These are phyloP conservation scores for Pseudocercospora fijiensis DNA, from an alignment of 2,329 filamentous ascomycete species.

Conservation along the genomic window DNA sequence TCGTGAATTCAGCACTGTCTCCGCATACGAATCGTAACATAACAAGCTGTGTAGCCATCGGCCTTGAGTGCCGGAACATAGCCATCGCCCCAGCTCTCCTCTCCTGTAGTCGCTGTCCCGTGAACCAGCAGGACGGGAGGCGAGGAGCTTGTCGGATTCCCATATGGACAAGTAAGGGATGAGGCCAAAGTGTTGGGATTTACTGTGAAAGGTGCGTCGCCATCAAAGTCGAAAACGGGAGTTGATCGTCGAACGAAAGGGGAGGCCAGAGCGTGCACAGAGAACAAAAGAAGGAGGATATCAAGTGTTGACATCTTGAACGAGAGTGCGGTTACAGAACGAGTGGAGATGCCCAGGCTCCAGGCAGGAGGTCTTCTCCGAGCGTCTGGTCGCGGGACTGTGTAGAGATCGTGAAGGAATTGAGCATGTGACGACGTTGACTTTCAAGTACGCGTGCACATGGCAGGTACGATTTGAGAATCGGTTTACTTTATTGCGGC, in stretches of 20 bases:
- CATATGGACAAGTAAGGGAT: constrained; percentile 35
- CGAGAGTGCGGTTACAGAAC: neutral
- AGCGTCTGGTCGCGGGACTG: neutral
- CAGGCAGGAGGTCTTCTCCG: neutral
- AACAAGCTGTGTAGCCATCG: constrained; percentile 36
- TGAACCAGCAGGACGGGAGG: constrained; percentile 37
- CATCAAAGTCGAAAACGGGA: constrained; percentile 28
- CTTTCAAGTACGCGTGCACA: neutral
- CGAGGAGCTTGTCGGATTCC: constrained; percentile 26
- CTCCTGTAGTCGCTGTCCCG: constrained; percentile 33
- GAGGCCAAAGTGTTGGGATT: constrained; percentile 26
- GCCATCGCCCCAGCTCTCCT: constrained; percentile 32
- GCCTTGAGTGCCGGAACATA: constrained; percentile 33
- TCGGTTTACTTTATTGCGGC: neutral
- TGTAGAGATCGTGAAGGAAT: neutral
- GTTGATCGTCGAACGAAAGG: constrained; percentile 22
- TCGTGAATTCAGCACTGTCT: neutral
- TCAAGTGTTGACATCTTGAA: constrained; percentile 20
- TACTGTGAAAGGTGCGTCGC: constrained; percentile 35
- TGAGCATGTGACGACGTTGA: neutral
- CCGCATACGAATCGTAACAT: constrained; percentile 33
- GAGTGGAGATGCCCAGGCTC: neutral
- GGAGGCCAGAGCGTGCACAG: constrained; percentile 17
- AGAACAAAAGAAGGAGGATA: constrained; percentile 14
- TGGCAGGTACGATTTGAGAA: neutral